A percentile compares a stretch with the other conserved stretches of the same genome.
phyloP scores from a whole-genome alignment of 176 grass and related monocot species.

The Poa pratensis region DNA sequence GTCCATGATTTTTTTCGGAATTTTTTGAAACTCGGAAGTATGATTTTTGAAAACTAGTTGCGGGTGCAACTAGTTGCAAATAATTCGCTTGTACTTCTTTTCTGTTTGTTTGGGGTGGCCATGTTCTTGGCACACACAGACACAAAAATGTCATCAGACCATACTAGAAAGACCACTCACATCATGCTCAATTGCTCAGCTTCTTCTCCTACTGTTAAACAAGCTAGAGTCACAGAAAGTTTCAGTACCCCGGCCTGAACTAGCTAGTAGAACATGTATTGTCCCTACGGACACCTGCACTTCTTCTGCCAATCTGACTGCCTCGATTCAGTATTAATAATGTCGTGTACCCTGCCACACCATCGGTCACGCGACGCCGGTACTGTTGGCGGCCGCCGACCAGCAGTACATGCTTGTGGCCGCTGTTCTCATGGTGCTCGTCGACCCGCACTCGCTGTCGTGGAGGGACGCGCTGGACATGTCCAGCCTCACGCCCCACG shows the following conservation, averaged over 20 bases:
- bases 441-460: constrained; percentile 83
- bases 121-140: constrained; percentile 10
- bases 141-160: background rate
- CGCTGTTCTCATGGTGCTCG: constrained; percentile 76
- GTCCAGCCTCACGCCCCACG: constrained; percentile 71
- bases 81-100: too few species aligned
- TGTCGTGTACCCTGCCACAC: background rate
- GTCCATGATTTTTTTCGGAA: too few species aligned
- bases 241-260: background rate
- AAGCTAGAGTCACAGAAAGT: constrained; percentile 1
- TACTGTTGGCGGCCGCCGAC: constrained; percentile 43
- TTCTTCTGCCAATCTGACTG: background rate
- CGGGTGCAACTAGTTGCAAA: too few species aligned
- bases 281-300: background rate
- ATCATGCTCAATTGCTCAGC: background rate
- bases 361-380: constrained; percentile 41
- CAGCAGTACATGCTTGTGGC: constrained; percentile 64
- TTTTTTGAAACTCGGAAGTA: too few species aligned
- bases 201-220: constrained; percentile 36
- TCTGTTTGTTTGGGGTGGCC: too few species aligned
- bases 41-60: too few species aligned
- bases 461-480: constrained; percentile 63
- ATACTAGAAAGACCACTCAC: constrained; percentile 5
- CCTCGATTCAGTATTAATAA: background rate
- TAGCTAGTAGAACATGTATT: background rate